Conservation (phyloP, 805 yeast genomes). For the Yamadazyma insecticola region DNA sequence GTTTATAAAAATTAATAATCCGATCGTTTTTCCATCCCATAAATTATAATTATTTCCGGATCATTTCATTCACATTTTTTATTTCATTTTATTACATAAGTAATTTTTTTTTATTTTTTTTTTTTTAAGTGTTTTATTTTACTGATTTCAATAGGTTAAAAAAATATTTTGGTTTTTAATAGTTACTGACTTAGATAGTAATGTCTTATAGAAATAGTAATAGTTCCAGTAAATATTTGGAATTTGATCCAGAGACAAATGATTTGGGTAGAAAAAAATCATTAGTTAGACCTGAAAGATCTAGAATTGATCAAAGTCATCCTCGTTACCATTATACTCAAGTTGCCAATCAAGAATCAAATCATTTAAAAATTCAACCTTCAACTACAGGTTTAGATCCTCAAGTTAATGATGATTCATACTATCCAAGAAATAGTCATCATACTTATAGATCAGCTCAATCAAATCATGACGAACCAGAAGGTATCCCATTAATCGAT, state of each 20-base stretch:
- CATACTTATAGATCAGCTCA: constrained; percentile 8
- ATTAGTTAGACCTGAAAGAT: constrained; percentile 81
- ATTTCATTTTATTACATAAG: too few relatives aligned
- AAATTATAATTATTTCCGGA: too few relatives aligned
- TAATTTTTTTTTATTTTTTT: too few relatives aligned
- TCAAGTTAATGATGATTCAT: constrained; percentile 8
- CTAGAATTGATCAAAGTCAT: constrained; percentile 57
- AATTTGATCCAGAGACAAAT: constrained; percentile 40
- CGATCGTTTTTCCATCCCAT: too few relatives aligned
- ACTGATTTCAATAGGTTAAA: too few relatives aligned
- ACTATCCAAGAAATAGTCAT: constrained; percentile 9
- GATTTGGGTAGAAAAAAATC: constrained; percentile 55
- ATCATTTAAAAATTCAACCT: constrained; percentile 60
- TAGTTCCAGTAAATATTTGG: constrained; percentile 22
- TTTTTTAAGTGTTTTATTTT: too few relatives aligned
- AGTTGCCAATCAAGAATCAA: constrained; percentile 61
- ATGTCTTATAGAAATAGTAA: constrained; percentile 30
- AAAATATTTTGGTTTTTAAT: too few relatives aligned
- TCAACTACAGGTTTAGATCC: constrained; percentile 49
- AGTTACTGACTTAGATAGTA: too few relatives aligned
- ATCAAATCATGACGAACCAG: constrained; percentile 17
- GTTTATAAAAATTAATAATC: too few relatives aligned
- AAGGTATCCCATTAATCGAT: constrained; percentile 42
- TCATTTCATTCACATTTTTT: too few relatives aligned
- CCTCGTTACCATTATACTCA: constrained; percentile 78